Evolutionary conservation across 1,139 yeast species (phyloP), one percentile per base, ranked within the genome.

Genomic region (Saccharomyces uvarum): DNA sequence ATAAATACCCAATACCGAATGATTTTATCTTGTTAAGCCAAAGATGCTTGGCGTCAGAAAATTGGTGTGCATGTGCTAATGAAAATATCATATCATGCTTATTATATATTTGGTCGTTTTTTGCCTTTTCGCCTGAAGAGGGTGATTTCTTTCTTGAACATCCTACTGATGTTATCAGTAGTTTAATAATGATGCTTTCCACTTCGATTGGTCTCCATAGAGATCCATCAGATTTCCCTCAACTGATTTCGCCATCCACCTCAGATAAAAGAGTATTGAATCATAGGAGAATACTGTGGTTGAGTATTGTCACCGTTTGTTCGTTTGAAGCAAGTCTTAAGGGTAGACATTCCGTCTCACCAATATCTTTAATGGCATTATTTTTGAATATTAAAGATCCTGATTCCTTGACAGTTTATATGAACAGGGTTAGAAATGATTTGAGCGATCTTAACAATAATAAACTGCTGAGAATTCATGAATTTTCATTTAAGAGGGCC

Each of bases 51-150:
- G 59, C 63, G 1, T 59, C 66, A 5, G 69, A 66, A 51, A 67
- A 68, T 52, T 59, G 67, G 53, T 60, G 62, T 49, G 64, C 63
- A 26, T 66, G 69, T 52, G 67, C 69, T 1, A 68, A 66, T 48
- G 72, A 68, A 51, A 67, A 64, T 50, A 63, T 61, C 21, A 53
- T 66, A 9, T 58, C 65, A 3, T 68, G 69, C 48, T 54, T 68
- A 21, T 51, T 68, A 53, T 66, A 64, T 47, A 56, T 69, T 26
- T 69, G 73, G 73, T 56, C 70, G 16, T 66, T 61, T 48, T 63
- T 61, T 38, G 67, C 63, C 7, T 63, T 65, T 53, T 61, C 72
- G 1, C 71, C 73, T 1, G 71, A 68, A 51, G 67, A 66, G 51
- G 69, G 69, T 29, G 71, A 70, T 56, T 63, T 65, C 29, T 66